These are phyloP conservation scores for Sporisorium reilianum DNA, from an alignment of 1,284 basidiomycete species.

Conservation along the genomic window DNA sequence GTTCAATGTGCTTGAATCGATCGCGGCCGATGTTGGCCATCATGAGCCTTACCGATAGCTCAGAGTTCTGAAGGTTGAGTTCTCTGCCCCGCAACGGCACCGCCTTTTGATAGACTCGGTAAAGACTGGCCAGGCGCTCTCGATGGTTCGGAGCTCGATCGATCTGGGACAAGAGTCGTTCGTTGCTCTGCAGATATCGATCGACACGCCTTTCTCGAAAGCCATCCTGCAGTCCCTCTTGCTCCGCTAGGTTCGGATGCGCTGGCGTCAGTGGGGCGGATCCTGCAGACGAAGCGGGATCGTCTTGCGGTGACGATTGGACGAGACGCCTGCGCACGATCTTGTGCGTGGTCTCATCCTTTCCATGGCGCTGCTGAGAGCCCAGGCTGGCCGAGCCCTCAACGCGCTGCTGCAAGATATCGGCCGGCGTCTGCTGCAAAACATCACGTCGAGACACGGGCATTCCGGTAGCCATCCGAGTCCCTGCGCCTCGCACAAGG, in stretches of 20 bases:
- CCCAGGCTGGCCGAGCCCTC: neutral
- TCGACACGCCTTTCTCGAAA: neutral
- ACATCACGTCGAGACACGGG: constrained; percentile 6
- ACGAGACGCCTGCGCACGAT: neutral
- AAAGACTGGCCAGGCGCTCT: neutral
- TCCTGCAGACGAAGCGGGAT: too few relatives aligned
- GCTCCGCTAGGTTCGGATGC: neutral
- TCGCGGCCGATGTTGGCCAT: constrained; percentile 8
- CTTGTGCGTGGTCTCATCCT: neutral
- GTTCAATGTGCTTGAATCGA: constrained; percentile 12
- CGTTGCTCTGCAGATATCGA: neutral
- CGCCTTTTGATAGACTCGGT: neutral
- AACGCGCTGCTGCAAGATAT: neutral
- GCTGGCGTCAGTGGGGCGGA: neutral
- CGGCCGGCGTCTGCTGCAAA: neutral
- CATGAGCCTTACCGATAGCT: neutral
- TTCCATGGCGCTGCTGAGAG: neutral
- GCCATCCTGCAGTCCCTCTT: neutral
- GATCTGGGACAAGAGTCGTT: neutral
- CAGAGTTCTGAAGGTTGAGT: neutral
- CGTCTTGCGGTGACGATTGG: neutral
- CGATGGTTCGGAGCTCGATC: neutral
- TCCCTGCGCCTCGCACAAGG: constrained; percentile 4
- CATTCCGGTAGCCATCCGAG: neutral
- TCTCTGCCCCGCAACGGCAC: neutral